Base-by-base conservation (phyloP, 2,329 filamentous ascomycete genomes). In the Cladorrhinum sp. region DNA sequence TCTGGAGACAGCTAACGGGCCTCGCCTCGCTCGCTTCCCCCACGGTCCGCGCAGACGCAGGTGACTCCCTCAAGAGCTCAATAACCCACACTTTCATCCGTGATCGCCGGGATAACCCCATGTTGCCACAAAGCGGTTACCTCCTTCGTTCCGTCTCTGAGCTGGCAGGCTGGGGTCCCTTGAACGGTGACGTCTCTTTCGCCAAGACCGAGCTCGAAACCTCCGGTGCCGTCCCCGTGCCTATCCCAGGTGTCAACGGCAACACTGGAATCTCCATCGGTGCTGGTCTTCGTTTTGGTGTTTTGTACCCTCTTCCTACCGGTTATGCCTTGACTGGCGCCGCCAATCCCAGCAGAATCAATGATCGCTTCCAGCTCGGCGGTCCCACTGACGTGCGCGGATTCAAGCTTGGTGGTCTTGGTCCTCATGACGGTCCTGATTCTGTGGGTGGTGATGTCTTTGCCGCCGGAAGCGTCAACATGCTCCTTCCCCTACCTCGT, bases 311-410 rank as follows among this genome's bases (percentile, higher is more conserved):
- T 1, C 79, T 99, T 16, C 83, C 90, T 1, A 77, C 89, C 7
- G 85, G 85, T 6, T 84, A 81, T 67, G 74, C 77, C 16, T 68
- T 81, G 56, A 69, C 75, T 18, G 78, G 78, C 53, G 77, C 78
- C 20, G 82, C 88, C 0, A 79, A 83, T 23, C 85, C 88, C 3
- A 96, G 91, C 66, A 86, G 91, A 27, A 84, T 98, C 70, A 97
- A 96, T 72, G 95, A 99, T 74, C 91, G 95, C 50, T 99, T 99
- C 78, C 87, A 92, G 70, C 89, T 99, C 29, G 95, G 95, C 49
- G 95, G 95, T 0, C 93, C 95, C 2, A 96, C 92, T 2, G 93
- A 96, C 71, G 91, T 99, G 13, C 90, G 95, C 58, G 95, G 95
- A 1, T 99, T 99, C 81, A 88, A 92, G 61, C 84, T 96, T 22